Percentiles rank a stretch among this genome's conserved stretches.
phyloP scores from a whole-genome alignment of 306 rosid species.

The Vigna mungo region DNA sequence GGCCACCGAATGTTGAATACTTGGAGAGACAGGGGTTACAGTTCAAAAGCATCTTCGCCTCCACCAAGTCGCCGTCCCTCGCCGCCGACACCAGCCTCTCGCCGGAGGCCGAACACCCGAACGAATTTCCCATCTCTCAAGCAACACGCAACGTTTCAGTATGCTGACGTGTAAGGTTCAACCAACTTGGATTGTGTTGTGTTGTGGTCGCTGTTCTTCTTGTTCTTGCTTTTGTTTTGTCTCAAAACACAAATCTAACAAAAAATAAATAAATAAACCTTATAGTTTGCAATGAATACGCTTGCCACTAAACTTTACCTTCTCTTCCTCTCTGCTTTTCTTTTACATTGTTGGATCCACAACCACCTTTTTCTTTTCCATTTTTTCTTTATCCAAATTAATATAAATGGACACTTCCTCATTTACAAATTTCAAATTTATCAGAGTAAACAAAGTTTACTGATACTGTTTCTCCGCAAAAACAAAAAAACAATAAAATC shows the following conservation, averaged over 20 bases:
- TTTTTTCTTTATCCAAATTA: neutral
- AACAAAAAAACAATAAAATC: neutral
- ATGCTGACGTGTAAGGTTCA: neutral
- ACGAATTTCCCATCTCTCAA: conserved; percentile 83
- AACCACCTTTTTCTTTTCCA: neutral
- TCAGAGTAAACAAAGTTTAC: neutral
- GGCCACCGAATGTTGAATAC: conserved; percentile 94
- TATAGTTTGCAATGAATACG: too few relatives aligned
- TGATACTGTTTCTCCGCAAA: too few relatives aligned
- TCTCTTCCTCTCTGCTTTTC: neutral
- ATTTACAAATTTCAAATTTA: neutral
- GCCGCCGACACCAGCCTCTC: conserved; percentile 99
- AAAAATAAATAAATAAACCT: neutral
- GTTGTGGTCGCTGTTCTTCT: neutral
- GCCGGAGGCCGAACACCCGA: conserved; percentile 99
- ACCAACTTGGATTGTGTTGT: neutral
- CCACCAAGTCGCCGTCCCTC: conserved; percentile 95
- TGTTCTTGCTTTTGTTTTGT: neutral
- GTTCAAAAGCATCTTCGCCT: conserved; percentile 90
- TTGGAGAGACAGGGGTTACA: conserved; percentile 86
- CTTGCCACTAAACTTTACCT: conserved; percentile 3
- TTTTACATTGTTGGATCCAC: conserved; percentile 5
- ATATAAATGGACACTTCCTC: neutral
- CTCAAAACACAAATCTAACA: neutral
- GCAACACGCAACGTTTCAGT: neutral